Base-by-base conservation (phyloP, 2,329 filamentous ascomycete species). In the Ceratocystis diversiconidia region DNA sequence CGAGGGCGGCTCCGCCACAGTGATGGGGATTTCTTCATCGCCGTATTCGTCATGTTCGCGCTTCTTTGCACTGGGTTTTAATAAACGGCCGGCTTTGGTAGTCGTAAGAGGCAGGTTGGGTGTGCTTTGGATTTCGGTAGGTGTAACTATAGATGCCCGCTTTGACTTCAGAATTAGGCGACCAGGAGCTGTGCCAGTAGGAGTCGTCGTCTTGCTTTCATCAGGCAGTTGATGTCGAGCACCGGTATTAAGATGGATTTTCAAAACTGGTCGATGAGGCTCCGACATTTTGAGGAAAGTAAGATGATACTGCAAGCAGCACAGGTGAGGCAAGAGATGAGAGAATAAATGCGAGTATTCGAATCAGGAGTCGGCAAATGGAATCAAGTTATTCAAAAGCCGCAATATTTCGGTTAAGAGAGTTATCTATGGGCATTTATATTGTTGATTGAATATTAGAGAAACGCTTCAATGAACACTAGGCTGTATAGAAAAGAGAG, bases 41-140 rank as follows among this genome's bases (percentile, higher is more conserved):
- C 81, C 80, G 48, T 76, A 77, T 44, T 83, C 80, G 57, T 83
- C 79, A 68, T 80, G 79, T n/a, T 77, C 74, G 46, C 83, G 81
- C 75, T 87, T 87, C 75, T 85, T 86, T 68, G 78, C 79, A 7
- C 81, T 83, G 5, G 84, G 83, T 69, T 84, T 86, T 15, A 81
- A 76, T 30, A 82, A 77, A 57, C 83, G 76, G 12, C 82, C 83
- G 15, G 83, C 81, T 71, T 87, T 86, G 1, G 82, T 85, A 72
- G 81, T 85, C 55, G 72, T 69, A 0, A 74, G 72, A 0, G 72
- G 72, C 3, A 71, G 70, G 25, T 65, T 69, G 32, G 68, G 67
- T 6, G 70, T 55, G 15, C 62, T 64, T n/a, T 61, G 66, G 64
- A 41, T 46, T 7, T 62, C 65, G 25, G 72, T 72, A n/a, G 76